Percentiles rank a stretch among this genome's conserved stretches.
Conservation (phyloP, 768 basidiomycete genomes). For the Macrolepiota dolichaula region DNA sequence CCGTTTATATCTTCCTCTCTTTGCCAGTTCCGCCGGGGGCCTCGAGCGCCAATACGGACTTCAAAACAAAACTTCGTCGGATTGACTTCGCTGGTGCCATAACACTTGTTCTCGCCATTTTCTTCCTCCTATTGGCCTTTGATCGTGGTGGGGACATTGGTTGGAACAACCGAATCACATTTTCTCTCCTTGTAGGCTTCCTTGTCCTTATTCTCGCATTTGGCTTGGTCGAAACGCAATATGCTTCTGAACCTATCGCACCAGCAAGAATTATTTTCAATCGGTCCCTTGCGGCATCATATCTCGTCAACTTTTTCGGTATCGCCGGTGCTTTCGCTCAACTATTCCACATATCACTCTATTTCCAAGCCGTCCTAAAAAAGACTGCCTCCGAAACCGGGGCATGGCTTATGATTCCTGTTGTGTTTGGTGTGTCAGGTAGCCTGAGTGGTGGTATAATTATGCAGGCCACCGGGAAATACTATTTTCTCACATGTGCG, state of each 20-base stretch:
- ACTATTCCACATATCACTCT: conserved; percentile 55
- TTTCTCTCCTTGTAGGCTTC: conserved; percentile 31
- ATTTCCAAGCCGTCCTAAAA: conserved; percentile 53
- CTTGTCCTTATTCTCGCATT: conserved; percentile 34
- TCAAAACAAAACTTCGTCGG: conserved; percentile 50
- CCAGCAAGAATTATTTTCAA: conserved; percentile 52
- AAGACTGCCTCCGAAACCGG: conserved; percentile 47
- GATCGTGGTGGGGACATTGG: conserved; percentile 51
- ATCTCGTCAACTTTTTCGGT: conserved; percentile 56
- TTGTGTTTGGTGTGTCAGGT: conserved; percentile 43
- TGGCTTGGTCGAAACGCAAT: conserved; percentile 40
- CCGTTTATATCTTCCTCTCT: conserved; percentile 50
- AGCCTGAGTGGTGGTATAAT: conserved; percentile 48
- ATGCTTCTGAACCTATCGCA: conserved; percentile 56
- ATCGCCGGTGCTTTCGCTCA: conserved; percentile 40
- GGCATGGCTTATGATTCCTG: conserved; percentile 46
- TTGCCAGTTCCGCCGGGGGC: conserved; percentile 36
- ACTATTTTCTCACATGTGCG: conserved; percentile 46
- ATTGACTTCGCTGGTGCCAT: conserved; percentile 62
- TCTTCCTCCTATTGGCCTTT: conserved; percentile 53
- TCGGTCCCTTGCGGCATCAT: conserved; percentile 46
- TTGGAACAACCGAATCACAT: conserved; percentile 39
- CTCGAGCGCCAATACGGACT: conserved; percentile 19
- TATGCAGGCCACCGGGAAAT: conserved; percentile 58
- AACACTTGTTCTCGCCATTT: conserved; percentile 51